phyloP scores from a whole-genome alignment of 768 basidiomycete species.

The Boletus subcaerulescens region DNA sequence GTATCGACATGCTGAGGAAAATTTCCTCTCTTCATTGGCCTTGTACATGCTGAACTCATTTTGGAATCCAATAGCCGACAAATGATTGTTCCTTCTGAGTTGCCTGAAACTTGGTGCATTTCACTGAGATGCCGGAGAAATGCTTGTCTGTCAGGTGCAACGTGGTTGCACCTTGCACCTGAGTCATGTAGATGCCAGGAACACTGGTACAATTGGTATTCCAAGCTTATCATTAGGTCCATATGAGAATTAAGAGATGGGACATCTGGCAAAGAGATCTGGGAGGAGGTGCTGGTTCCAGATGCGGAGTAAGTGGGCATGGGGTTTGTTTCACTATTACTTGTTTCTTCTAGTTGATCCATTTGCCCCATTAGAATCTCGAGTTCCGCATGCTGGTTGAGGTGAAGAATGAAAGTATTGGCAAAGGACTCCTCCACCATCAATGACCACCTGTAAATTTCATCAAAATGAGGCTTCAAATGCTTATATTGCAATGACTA shows the following conservation, averaged over 20 bases:
- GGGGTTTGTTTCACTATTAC: neutral
- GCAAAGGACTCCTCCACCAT: neutral
- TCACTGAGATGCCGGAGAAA: conserved; percentile 18
- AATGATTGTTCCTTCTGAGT: neutral
- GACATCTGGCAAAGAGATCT: neutral
- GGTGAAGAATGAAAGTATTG: neutral
- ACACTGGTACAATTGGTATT: conserved; percentile 4
- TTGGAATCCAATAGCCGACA: conserved; percentile 13
- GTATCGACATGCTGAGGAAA: conserved; percentile 18
- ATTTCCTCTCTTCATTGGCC: conserved; percentile 3
- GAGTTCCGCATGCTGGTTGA: neutral
- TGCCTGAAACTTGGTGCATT: conserved; percentile 14
- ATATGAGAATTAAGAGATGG: neutral
- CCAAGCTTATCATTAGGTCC: neutral
- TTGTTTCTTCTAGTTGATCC: neutral
- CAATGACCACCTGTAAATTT: neutral
- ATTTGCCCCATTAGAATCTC: neutral
- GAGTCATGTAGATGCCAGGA: conserved; percentile 9
- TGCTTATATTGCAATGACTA: neutral
- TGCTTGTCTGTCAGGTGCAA: neutral
- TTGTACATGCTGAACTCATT: conserved; percentile 3
- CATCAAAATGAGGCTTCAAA: neutral
- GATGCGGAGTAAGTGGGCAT: neutral
- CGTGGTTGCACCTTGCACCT: neutral
- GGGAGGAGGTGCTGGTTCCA: neutral